phyloP scores from a whole-genome alignment of 164 flowering plant genomes.

The Berberis vulgaris region DNA sequence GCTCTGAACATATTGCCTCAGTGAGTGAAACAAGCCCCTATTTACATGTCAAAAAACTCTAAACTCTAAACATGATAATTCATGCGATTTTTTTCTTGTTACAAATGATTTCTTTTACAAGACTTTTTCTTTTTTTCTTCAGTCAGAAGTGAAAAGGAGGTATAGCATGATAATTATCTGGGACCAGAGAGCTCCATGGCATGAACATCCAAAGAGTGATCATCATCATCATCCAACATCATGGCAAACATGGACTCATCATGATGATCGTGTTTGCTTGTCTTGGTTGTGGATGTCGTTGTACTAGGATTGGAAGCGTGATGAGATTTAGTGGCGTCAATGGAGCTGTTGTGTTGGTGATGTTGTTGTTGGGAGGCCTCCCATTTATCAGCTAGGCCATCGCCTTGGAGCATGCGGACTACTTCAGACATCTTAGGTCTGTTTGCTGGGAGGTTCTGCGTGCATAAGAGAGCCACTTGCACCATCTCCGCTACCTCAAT shows the following conservation, averaged over 20 bases:
- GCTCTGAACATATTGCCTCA: too few species aligned
- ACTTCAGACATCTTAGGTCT: conserved; percentile 85
- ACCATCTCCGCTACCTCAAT: conserved; percentile 82
- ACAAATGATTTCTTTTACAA: too few species aligned
- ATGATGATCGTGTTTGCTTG: conserved; percentile 4
- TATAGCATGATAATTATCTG: conserved; percentile 26
- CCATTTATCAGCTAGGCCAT: conserved; percentile 85
- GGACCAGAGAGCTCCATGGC: conserved; percentile 95
- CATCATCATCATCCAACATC: conserved; percentile 59
- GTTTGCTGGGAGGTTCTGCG: conserved; percentile 63
- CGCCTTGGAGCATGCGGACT: conserved; percentile 84
- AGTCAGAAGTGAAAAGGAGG: too few species aligned
- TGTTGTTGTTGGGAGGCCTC: conserved; percentile 50
- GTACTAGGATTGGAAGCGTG: background rate
- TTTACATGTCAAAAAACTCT: too few species aligned
- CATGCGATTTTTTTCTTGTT: too few species aligned
- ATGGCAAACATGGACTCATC: conserved; percentile 16
- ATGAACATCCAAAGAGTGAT: conserved; percentile 41
- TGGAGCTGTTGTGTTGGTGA: conserved; percentile 22
- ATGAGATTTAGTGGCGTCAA: conserved; percentile 4
- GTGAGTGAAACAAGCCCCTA: too few species aligned
- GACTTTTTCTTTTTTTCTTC: too few species aligned
- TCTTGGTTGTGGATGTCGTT: conserved; percentile 3
- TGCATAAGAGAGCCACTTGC: conserved; percentile 80
- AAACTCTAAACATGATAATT: too few species aligned